Conservation (phyloP, 2,329 filamentous ascomycete species). For the Bertia moriformis region DNA sequence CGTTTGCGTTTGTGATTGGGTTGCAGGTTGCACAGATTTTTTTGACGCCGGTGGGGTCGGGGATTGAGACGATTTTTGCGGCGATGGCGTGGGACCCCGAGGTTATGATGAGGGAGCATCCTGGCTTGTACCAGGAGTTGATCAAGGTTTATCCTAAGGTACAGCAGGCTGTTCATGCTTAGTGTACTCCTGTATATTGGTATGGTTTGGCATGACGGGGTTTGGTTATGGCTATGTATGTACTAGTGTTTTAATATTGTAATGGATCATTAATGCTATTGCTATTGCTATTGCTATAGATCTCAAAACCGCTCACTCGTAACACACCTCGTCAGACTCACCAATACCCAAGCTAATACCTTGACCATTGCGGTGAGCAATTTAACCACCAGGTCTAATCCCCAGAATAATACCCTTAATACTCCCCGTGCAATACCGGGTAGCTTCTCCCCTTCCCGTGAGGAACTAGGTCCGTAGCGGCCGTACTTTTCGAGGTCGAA, state of each 20-base stretch:
- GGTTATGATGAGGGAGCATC: constrained; percentile 67
- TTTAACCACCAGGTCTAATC: constrained; percentile 18
- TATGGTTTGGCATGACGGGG: too few relatives aligned
- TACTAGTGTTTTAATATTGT: too few relatives aligned
- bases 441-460: constrained; percentile 20
- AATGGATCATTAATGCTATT: too few relatives aligned
- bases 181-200: too few relatives aligned
- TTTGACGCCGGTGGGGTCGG: constrained; percentile 72
- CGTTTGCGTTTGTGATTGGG: constrained; percentile 78
- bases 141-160: constrained; percentile 71
- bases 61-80: constrained; percentile 86
- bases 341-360: constrained; percentile 22
- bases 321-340: constrained; percentile 18
- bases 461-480: constrained; percentile 17
- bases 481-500: constrained; percentile 27
- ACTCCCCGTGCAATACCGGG: constrained; percentile 17
- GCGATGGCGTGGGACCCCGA: constrained; percentile 56
- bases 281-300: too few relatives aligned
- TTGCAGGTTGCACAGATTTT: constrained; percentile 82
- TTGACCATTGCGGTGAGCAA: constrained; percentile 19
- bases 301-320: constrained; percentile 25
- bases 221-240: too few relatives aligned
- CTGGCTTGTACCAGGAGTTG: constrained; percentile 68
- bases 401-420: constrained; percentile 20
- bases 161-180: constrained; percentile 63